phyloP scores from a whole-genome alignment of 306 rosid genomes.

The Prunus mira region DNA sequence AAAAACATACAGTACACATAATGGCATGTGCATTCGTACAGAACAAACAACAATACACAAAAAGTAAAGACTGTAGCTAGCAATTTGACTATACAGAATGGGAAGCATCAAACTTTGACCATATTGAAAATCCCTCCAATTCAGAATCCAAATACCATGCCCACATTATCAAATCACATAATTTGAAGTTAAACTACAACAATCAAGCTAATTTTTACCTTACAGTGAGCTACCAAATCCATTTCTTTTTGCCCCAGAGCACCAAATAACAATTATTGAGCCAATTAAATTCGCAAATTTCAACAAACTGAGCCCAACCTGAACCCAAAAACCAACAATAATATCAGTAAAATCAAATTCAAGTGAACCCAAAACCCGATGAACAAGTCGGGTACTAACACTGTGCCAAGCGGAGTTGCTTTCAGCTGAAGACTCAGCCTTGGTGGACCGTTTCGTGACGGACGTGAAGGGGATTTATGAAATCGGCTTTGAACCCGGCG shows the following conservation, averaged over 20 bases:
- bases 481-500: not conserved
- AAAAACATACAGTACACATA: not conserved
- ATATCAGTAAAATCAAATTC: not conserved
- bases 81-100: not conserved
- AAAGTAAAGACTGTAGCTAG: not conserved
- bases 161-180: constrained; percentile 1
- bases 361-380: not conserved
- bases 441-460: not conserved
- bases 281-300: constrained; percentile 1
- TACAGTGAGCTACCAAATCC: constrained; percentile 12
- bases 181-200: not conserved
- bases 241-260: not conserved
- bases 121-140: not conserved
- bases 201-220: constrained; percentile 5
- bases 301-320: not conserved
- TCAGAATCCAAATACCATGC: not conserved
- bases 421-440: not conserved
- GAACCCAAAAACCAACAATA: constrained; percentile 1
- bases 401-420: not conserved
- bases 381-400: too few species aligned
- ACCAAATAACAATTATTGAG: not conserved
- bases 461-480: not conserved
- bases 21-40: not conserved
- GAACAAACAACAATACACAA: not conserved
- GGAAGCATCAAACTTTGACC: constrained; percentile 1